Percentiles rank a stretch among this genome's conserved stretches.
phyloP scores from a whole-genome alignment of 805 yeast genomes.

The Wickerhamiella vanderwaltii region DNA sequence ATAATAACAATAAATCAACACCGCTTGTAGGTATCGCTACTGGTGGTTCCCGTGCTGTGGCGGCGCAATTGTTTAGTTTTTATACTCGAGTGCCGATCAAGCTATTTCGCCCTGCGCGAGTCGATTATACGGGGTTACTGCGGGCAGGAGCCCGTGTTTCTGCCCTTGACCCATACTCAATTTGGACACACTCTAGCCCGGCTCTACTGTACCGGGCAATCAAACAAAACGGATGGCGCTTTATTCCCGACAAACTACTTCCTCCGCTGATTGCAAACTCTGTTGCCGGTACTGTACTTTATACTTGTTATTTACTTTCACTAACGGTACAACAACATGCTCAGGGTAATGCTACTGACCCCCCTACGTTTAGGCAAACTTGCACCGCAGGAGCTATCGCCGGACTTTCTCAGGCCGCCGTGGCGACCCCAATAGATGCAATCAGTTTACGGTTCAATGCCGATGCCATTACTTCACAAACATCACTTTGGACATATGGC shows the following conservation, averaged over 20 bases:
- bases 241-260: conserved; percentile 69
- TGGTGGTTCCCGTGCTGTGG: conserved; percentile 74
- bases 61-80: conserved; percentile 64
- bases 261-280: conserved; percentile 87
- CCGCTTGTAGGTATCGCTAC: conserved; percentile 61
- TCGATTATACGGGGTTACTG: conserved; percentile 52
- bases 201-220: conserved; percentile 65
- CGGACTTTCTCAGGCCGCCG: conserved; percentile 76
- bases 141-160: conserved; percentile 17
- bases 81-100: conserved; percentile 75
- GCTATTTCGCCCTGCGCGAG: conserved; percentile 78
- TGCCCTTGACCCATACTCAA: conserved; percentile 26
- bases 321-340: conserved; percentile 18
- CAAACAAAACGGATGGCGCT: conserved; percentile 69
- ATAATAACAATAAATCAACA: conserved; percentile 14
- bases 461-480: conserved; percentile 60
- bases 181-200: conserved; percentile 62
- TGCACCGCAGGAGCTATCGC: conserved; percentile 76
- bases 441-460: conserved; percentile 70
- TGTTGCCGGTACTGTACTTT: conserved; percentile 74
- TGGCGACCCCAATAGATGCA: conserved; percentile 91
- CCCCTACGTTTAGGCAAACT: conserved; percentile 39
- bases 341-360: conserved; percentile 25
- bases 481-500: conserved; percentile 69
- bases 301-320: conserved; percentile 59